Percentiles rank a stretch among this genome's conserved stretches.
phyloP scores from a whole-genome alignment of 2,329 filamentous ascomycete species.

The Diplodia intermedia region DNA sequence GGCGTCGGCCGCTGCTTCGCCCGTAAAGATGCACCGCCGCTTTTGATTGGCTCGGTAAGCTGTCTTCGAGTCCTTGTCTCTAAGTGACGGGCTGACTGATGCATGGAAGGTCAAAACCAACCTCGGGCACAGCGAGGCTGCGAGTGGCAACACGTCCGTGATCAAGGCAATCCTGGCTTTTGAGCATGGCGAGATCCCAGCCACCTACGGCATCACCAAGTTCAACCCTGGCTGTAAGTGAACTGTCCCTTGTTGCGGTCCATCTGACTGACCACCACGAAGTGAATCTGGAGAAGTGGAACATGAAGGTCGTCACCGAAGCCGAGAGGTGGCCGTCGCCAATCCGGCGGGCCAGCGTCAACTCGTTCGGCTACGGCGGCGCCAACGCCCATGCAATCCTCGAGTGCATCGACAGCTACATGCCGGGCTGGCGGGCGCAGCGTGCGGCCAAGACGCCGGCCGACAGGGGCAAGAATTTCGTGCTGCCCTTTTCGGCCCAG shows the following conservation, averaged over 20 bases:
- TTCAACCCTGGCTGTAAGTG: too few relatives aligned
- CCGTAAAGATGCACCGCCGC: neutral
- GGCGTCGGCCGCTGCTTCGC: conserved; percentile 31
- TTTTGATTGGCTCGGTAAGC: conserved; percentile 34
- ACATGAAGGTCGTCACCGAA: too few relatives aligned
- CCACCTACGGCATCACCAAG: too few relatives aligned
- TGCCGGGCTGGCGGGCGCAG: conserved; percentile 4
- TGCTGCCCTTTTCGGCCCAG: neutral
- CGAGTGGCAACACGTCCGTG: conserved; percentile 38
- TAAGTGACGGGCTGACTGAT: too few relatives aligned
- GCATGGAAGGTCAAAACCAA: conserved; percentile 36
- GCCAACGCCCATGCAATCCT: conserved; percentile 25
- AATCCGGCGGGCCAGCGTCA: conserved; percentile 7
- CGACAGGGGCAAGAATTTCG: neutral
- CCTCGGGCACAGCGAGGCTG: conserved; percentile 44
- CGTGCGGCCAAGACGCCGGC: too few relatives aligned
- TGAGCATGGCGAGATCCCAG: too few relatives aligned
- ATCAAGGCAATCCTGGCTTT: conserved; percentile 39
- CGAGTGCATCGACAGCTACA: neutral
- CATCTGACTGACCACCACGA: too few relatives aligned
- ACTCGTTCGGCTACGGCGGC: conserved; percentile 33
- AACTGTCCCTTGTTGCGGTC: too few relatives aligned
- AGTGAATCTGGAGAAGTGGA: too few relatives aligned
- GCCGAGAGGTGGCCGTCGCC: too few relatives aligned
- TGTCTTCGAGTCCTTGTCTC: too few relatives aligned